These are phyloP conservation scores for Alternaria novae-zelandiae DNA, from an alignment of 2,329 filamentous ascomycete species.

Conservation along the genomic window DNA sequence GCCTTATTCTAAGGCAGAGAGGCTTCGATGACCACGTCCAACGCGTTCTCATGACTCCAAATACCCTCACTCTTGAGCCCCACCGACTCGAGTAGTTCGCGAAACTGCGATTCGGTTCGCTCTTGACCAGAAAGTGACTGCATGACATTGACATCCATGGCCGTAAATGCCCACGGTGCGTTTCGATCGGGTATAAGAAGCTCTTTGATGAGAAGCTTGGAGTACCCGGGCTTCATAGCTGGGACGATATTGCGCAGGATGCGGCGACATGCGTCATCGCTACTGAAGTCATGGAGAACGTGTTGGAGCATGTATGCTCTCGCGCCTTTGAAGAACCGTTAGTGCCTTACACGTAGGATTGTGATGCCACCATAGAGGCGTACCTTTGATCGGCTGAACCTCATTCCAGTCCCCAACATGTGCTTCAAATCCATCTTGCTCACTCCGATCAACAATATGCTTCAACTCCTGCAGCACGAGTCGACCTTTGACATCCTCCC, in stretches of 20 bases:
- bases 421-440: slow-evolving; percentile 11
- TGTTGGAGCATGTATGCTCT: not conserved
- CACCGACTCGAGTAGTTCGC: not conserved
- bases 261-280: not conserved
- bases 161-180: not conserved
- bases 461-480: slow-evolving; percentile 19
- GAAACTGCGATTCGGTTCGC: not conserved
- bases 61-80: not conserved
- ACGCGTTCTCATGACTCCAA: not conserved
- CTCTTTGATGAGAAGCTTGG: not conserved
- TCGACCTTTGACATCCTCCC: not conserved
- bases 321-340: rapidly evolving
- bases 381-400: not conserved
- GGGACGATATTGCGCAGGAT: not conserved
- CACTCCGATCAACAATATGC: slow-evolving; percentile 10
- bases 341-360: not conserved
- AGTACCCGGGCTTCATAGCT: not conserved
- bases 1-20: not conserved
- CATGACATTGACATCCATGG: not conserved
- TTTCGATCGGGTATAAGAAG: not conserved
- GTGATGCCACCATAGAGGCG: rapidly evolving
- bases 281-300: not conserved
- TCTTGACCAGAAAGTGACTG: not conserved
- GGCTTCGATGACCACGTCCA: not conserved
- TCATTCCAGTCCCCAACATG: not conserved